Percentiles rank a stretch among this genome's conserved stretches.
Conservation (phyloP, 305 asterid species). For the Fraxinus angustifolia region DNA sequence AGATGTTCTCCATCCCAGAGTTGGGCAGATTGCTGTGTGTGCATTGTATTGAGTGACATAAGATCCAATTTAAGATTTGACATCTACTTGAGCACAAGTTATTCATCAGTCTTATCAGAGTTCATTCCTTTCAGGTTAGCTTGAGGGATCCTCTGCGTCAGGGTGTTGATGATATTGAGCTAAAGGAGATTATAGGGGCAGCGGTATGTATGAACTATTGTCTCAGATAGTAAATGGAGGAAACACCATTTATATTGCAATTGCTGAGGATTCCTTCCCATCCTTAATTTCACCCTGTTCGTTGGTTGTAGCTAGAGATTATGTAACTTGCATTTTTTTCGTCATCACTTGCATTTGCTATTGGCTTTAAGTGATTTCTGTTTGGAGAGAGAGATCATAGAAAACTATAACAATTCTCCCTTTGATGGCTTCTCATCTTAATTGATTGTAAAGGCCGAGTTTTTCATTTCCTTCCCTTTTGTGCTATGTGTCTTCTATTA, state of each 20-base stretch:
- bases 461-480: neutral
- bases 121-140: constrained; percentile 61
- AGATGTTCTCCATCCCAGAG: neutral
- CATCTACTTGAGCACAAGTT: neutral
- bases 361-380: neutral
- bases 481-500: neutral
- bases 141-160: constrained; percentile 88
- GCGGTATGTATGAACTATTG: constrained; percentile 50
- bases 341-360: neutral
- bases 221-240: constrained; percentile 9
- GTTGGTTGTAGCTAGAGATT: neutral
- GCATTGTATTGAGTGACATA: neutral
- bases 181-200: constrained; percentile 69
- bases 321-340: neutral
- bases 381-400: neutral
- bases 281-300: neutral
- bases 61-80: constrained; percentile 2
- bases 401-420: neutral
- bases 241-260: constrained; percentile 12
- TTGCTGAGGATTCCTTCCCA: neutral
- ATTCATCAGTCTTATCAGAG: neutral
- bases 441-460: neutral
- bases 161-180: constrained; percentile 73
- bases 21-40: neutral
- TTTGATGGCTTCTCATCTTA: neutral